phyloP scores from a whole-genome alignment of 192 early-diverging fungal genomes.

The Gonapodya prolifera region DNA sequence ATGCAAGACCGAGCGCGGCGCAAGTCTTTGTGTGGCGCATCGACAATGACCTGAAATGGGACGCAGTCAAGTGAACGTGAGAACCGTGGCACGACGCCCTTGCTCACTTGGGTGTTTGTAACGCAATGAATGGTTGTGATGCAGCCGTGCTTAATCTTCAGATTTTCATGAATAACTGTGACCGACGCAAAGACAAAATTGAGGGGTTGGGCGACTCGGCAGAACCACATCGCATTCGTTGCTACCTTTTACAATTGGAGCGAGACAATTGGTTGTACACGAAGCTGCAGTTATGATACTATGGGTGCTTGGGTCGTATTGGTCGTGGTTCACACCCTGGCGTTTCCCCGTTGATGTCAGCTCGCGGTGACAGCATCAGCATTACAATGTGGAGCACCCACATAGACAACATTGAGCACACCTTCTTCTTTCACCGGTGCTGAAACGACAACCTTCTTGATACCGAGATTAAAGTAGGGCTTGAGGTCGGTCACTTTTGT shows the following conservation, averaged over 20 bases:
- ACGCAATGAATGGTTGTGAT: conserved; percentile 7
- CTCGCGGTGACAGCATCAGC: neutral
- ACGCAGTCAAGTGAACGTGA: neutral
- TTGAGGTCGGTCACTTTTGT: too few species aligned
- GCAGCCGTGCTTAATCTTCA: conserved; percentile 3
- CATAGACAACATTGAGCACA: neutral
- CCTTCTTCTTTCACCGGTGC: conserved; percentile 8
- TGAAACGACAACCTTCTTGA: conserved; percentile 11
- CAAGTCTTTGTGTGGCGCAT: neutral
- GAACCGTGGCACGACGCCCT: neutral
- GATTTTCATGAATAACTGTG: neutral
- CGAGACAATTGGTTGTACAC: conserved; percentile 10
- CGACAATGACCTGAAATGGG: neutral
- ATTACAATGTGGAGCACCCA: neutral
- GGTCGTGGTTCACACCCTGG: conserved; percentile 9
- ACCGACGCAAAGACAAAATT: neutral
- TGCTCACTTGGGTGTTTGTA: conserved; percentile 7
- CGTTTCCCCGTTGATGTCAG: neutral
- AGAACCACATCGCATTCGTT: too few species aligned
- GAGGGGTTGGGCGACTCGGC: too few species aligned
- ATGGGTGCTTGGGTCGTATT: conserved; percentile 1
- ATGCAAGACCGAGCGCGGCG: neutral
- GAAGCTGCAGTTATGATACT: conserved; percentile 6
- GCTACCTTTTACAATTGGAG: conserved; percentile 9
- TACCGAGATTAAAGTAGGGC: neutral